Evolutionary conservation across 371 early-diverging fungal species (phyloP), one percentile per base, ranked within the genome.

Genomic region (Syncephalastrum monosporum): DNA sequence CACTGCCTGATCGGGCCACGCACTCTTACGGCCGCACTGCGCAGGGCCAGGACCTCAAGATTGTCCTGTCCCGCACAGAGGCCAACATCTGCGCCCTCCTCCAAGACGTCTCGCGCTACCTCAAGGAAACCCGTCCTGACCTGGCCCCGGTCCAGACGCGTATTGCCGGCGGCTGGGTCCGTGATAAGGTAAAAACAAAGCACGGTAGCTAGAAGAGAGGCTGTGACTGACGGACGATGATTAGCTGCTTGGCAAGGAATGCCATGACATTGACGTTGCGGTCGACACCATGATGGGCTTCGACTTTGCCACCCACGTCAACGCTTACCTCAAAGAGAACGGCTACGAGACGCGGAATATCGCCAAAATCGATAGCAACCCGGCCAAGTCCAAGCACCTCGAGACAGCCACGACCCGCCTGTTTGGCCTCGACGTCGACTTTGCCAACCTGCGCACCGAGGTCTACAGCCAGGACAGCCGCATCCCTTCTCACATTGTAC

Each of bases 91-190:
- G 88, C 59, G 50, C 73, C n/a, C 60, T 90, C 16, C 76, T 93
- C 47, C 69, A 71, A 29, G 62, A 71, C 2, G 89, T 88, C 1
- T 80, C 87, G 2, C 62, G 73, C n/a, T 64, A 71, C 48, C 68
- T 90, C 51, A 76, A 82, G 27, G 43, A 60, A 29, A 55, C 66
- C 43, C 74, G 70, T 60, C 80, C 79, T 50, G 80, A 75, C 54
- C 64, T 72, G 56, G 82, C 84, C 1, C 72, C 63, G 17, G 75
- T 94, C 46, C 83, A 84, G 46, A 81, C 94, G 49, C 79, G 99
- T n/a, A 89, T 98, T 52, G 97, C 96, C 23, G 99, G 99, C 57
- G 99, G 99, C 8, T 99, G 99, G 99, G 99, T 99, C 47, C 85
- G 99, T 45, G 99, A 99, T 73, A 99, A 98, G 85, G 91, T 90